These are phyloP conservation scores for Ophioceras dolichostomum DNA, from an alignment of 2,329 filamentous ascomycete species.

Conservation along the genomic window DNA sequence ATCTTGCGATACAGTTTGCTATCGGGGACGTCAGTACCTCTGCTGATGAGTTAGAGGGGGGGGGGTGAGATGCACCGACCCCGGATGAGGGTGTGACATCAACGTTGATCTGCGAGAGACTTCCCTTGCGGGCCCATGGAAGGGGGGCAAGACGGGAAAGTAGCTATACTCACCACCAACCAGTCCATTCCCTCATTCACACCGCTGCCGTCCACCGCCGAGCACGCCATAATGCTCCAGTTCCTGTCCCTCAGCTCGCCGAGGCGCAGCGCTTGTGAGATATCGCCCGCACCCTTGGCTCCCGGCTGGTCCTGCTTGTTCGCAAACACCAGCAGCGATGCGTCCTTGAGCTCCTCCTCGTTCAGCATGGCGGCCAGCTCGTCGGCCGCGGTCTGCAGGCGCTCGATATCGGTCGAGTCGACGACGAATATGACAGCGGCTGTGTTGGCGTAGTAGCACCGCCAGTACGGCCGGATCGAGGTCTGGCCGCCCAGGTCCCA, in stretches of 20 bases:
- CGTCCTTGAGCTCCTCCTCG: conserved; percentile 91
- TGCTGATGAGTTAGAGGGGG: too few relatives aligned
- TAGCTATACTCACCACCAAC: conserved; percentile 59
- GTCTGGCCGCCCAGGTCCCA: conserved; percentile 98
- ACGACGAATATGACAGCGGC: conserved; percentile 98
- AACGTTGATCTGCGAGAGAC: neutral
- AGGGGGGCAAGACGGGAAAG: neutral
- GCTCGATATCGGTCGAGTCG: conserved; percentile 94
- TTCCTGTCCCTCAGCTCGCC: conserved; percentile 91
- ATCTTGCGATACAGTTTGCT: conserved; percentile 30
- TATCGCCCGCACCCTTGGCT: conserved; percentile 91
- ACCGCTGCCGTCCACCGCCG: conserved; percentile 87
- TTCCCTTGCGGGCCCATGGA: conserved; percentile 11
- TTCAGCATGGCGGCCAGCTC: conserved; percentile 92
- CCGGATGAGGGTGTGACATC: neutral
- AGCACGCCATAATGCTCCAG: conserved; percentile 98
- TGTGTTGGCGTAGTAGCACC: conserved; percentile 98
- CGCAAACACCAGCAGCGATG: conserved; percentile 85
- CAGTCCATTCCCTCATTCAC: conserved; percentile 98
- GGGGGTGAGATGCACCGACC: too few relatives aligned
- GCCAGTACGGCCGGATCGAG: conserved; percentile 97
- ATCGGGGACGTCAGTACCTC: too few relatives aligned
- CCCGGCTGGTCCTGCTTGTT: conserved; percentile 99
- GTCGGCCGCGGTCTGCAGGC: conserved; percentile 82
- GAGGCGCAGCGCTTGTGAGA: conserved; percentile 82